phyloP scores from a whole-genome alignment of 2,329 filamentous ascomycete genomes.

The Aschersonia sp. region DNA sequence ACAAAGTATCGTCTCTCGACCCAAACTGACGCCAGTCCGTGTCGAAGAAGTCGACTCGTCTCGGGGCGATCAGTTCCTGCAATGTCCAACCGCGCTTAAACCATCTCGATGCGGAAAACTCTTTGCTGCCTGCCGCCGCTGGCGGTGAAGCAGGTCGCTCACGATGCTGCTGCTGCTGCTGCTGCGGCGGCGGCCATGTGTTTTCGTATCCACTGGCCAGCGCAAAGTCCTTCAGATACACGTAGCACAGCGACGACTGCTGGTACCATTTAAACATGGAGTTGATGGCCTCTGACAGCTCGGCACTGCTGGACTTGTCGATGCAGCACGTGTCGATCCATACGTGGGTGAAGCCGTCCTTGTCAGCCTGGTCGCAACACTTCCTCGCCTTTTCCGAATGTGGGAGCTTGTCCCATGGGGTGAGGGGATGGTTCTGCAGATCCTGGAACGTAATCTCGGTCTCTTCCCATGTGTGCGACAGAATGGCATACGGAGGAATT shows the following conservation, averaged over 20 bases:
- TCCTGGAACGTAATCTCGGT: constrained; percentile 13
- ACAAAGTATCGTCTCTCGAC: background rate
- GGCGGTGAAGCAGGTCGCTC: background rate
- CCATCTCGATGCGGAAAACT: constrained; percentile 9
- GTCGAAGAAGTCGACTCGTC: constrained; percentile 1
- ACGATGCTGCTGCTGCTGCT: too few relatives aligned
- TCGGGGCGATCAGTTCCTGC: constrained; percentile 8
- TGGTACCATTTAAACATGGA: constrained; percentile 10
- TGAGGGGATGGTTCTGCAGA: constrained; percentile 1
- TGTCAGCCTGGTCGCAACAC: constrained; percentile 5
- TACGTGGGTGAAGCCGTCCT: constrained; percentile 9
- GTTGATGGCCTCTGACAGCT: constrained; percentile 8
- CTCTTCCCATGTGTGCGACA: constrained; percentile 15
- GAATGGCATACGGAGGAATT: constrained; percentile 12
- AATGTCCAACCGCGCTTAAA: constrained; percentile 9
- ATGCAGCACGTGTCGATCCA: constrained; percentile 16
- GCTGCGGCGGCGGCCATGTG: too few relatives aligned
- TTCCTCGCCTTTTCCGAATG: constrained; percentile 6
- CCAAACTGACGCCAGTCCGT: constrained; percentile 3
- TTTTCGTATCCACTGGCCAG: background rate
- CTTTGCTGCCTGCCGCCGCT: background rate
- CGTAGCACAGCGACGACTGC: constrained; percentile 11
- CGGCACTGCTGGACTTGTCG: constrained; percentile 10
- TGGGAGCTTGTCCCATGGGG: background rate
- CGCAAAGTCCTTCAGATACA: constrained; percentile 10